A percentile compares a stretch with the other conserved stretches of the same genome.
Conservation (phyloP, 257 asterid species). For the Capsicum chinense region DNA sequence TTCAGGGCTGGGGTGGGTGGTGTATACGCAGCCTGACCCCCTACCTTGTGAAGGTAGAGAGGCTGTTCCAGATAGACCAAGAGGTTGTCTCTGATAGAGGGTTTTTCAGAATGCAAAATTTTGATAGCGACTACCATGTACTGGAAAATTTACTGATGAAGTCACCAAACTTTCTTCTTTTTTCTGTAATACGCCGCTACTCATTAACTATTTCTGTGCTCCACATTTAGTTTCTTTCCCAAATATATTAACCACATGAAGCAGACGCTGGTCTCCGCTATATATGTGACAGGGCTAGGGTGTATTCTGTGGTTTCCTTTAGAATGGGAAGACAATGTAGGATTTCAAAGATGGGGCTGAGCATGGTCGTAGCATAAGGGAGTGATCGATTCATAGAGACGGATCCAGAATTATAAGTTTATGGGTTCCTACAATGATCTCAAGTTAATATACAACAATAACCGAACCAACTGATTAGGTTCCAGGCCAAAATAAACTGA, state of each 20-base stretch:
- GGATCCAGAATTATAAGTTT: too few species aligned
- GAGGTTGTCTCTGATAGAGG: not conserved
- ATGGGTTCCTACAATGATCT: too few species aligned
- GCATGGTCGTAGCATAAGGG: not conserved
- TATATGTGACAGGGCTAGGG: not conserved
- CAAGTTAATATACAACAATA: not conserved
- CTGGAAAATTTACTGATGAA: not conserved
- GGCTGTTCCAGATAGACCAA: too few species aligned
- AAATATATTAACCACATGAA: not conserved
- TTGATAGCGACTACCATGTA: not conserved
- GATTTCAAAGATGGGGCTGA: not conserved
- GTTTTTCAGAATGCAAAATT: constrained; percentile 1
- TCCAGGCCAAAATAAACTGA: not conserved
- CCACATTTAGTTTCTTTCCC: not conserved
- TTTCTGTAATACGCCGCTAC: not conserved
- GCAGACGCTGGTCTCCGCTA: not conserved
- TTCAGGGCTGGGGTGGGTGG: too few species aligned
- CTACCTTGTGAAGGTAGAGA: too few species aligned
- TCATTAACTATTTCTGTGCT: not conserved
- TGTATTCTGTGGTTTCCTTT: not conserved
- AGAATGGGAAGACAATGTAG: not conserved
- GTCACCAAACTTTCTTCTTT: not conserved
- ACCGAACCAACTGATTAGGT: not conserved
- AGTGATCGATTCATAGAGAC: not conserved
- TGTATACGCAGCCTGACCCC: too few species aligned